A percentile compares a stretch with the other conserved stretches of the same genome.
These are phyloP conservation scores for Begonia masoniana DNA, from an alignment of 306 rosid species.

Conservation along the genomic window DNA sequence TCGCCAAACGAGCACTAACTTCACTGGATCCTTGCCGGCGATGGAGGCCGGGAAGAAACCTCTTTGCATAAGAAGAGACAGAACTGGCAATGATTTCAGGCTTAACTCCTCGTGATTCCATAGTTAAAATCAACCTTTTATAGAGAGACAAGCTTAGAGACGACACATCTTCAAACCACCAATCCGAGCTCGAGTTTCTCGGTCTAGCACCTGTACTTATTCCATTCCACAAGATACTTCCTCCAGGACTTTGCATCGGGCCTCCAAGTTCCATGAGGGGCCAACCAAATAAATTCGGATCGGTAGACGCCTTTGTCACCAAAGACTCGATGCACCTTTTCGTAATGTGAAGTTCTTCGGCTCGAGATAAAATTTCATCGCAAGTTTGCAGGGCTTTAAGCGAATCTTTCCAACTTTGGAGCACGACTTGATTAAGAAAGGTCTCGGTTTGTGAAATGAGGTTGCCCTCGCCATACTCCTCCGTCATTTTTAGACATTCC, in stretches of 20 bases:
- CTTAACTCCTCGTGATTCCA: slow-evolving; percentile 86
- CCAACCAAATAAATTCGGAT: slow-evolving; percentile 94
- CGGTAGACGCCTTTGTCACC: slow-evolving; percentile 74
- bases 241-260: slow-evolving; percentile 99
- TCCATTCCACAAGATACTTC: slow-evolving; percentile 98
- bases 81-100: slow-evolving; percentile 81
- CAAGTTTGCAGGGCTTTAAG: slow-evolving; percentile 77
- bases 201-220: slow-evolving; percentile 97
- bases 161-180: slow-evolving; percentile 92
- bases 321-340: slow-evolving; percentile 87
- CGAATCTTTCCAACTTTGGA: slow-evolving; percentile 87
- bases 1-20: slow-evolving; percentile 36
- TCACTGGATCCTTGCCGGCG: slow-evolving; percentile 65
- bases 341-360: slow-evolving; percentile 68
- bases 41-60: slow-evolving; percentile 69
- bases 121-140: slow-evolving; percentile 59
- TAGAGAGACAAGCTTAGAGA: slow-evolving; percentile 67
- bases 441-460: slow-evolving; percentile 56
- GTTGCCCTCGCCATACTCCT: slow-evolving; percentile 85
- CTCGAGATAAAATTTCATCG: slow-evolving; percentile 36
- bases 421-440: slow-evolving; percentile 74
- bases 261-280: slow-evolving; percentile 89
- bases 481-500: slow-evolving; percentile 84
- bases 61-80: slow-evolving; percentile 67
- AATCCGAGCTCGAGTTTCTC: slow-evolving; percentile 63